Percentiles rank a stretch among this genome's conserved stretches.
Evolutionary conservation across 805 yeast species (phyloP).

Genomic region (Candida alai): DNA sequence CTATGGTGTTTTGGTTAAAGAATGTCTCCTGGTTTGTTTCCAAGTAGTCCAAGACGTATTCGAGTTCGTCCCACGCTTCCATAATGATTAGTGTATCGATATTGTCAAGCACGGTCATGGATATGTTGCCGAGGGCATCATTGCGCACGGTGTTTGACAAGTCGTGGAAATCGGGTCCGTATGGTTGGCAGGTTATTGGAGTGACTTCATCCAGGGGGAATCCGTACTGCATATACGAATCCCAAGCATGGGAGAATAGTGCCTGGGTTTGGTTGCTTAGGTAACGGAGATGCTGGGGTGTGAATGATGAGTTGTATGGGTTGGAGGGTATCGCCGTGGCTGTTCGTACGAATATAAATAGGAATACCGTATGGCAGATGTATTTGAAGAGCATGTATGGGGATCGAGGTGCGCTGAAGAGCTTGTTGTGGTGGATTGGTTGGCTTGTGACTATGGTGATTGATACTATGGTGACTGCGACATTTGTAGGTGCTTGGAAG

Average conservation of each 20-base stretch:
- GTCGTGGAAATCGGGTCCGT: conserved; percentile 58
- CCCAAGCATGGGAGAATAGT: conserved; percentile 74
- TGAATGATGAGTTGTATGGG: conserved; percentile 25
- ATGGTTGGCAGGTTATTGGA: conserved; percentile 69
- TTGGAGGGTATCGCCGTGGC: not conserved
- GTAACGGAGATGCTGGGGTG: conserved; percentile 31
- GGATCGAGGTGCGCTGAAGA: too few species aligned
- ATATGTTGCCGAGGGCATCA: conserved; percentile 82
- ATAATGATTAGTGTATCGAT: conserved; percentile 75
- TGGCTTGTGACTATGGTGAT: too few species aligned
- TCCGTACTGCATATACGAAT: conserved; percentile 61
- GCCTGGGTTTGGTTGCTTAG: conserved; percentile 45
- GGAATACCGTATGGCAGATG: not conserved
- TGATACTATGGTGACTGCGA: too few species aligned
- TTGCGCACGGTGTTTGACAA: conserved; percentile 56
- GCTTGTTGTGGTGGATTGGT: too few species aligned
- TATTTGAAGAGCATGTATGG: conserved; percentile 1
- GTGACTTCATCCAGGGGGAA: conserved; percentile 80
- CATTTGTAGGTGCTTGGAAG: too few species aligned
- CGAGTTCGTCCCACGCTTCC: conserved; percentile 58
- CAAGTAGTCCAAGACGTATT: conserved; percentile 25
- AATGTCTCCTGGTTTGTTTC: conserved; percentile 35
- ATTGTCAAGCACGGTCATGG: conserved; percentile 75
- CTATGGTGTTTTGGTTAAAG: conserved; percentile 63
- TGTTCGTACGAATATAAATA: not conserved